These are phyloP conservation scores for Tetracladium marchalianum DNA, from an alignment of 495 filamentous ascomycete genomes.

Conservation along the genomic window DNA sequence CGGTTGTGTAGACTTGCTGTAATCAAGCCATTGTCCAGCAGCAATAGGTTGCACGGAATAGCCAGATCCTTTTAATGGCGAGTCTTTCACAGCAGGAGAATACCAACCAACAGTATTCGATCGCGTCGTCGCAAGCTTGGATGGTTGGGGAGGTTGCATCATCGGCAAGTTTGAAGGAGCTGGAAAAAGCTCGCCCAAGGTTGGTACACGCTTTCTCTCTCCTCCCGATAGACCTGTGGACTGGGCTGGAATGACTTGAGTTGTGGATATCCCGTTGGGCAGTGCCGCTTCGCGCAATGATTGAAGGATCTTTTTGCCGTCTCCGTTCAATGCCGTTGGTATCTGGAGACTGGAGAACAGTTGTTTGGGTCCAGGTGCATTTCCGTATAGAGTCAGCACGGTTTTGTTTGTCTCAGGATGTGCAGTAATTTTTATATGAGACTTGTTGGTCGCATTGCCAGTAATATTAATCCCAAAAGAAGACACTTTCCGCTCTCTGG, in stretches of 20 bases:
- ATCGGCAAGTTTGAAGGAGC: constrained; percentile 56
- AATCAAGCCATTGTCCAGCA: constrained; percentile 59
- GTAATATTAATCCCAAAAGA: constrained; percentile 23
- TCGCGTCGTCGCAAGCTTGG: constrained; percentile 49
- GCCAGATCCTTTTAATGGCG: constrained; percentile 30
- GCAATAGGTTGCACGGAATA: constrained; percentile 47
- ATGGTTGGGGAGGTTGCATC: constrained; percentile 61
- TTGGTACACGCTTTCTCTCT: constrained; percentile 41
- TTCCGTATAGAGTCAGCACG: constrained; percentile 63
- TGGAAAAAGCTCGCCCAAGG: constrained; percentile 73
- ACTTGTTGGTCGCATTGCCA: not conserved
- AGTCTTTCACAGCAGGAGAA: constrained; percentile 34
- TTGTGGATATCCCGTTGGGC: constrained; percentile 64
- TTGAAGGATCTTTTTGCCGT: constrained; percentile 21
- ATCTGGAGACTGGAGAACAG: constrained; percentile 75
- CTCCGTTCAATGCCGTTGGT: constrained; percentile 30
- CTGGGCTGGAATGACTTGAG: constrained; percentile 51
- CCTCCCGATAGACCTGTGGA: constrained; percentile 24
- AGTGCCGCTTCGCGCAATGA: constrained; percentile 52
- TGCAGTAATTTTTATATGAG: constrained; percentile 16
- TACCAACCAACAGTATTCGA: constrained; percentile 53
- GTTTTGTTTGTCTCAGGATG: constrained; percentile 34
- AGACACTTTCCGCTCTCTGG: constrained; percentile 29
- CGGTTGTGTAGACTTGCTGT: constrained; percentile 47
- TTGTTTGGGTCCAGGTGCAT: constrained; percentile 61